phyloP scores from a whole-genome alignment of 768 basidiomycete species.

The Podaxis sp. region DNA sequence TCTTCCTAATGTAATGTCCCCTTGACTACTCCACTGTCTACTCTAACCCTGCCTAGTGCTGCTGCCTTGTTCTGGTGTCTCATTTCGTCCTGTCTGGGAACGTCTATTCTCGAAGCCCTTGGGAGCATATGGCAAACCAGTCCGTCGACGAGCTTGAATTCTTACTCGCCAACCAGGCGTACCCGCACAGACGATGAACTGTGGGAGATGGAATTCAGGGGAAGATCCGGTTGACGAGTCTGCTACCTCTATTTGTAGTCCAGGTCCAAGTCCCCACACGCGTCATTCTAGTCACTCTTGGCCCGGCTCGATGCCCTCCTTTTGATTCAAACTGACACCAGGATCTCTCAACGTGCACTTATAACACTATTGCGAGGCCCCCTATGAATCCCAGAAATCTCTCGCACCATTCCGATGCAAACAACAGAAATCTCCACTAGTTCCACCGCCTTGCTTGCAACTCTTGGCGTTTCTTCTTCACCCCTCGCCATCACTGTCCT shows the following conservation, averaged over 20 bases:
- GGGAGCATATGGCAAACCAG: constrained; percentile 21
- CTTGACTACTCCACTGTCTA: background rate
- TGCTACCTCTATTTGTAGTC: background rate
- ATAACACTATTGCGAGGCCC: constrained; percentile 9
- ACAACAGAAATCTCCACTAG: constrained; percentile 43
- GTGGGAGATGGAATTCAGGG: constrained; percentile 54
- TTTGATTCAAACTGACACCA: background rate
- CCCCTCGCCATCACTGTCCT: constrained; percentile 42
- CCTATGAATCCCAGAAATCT: background rate
- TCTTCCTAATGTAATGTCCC: constrained; percentile 40
- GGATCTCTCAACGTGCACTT: background rate
- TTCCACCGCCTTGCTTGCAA: constrained; percentile 42
- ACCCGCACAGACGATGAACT: constrained; percentile 41
- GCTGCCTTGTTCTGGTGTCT: constrained; percentile 60
- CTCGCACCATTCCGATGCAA: constrained; percentile 1
- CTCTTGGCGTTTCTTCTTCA: constrained; percentile 48
- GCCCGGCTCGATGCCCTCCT: background rate
- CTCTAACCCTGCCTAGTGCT: constrained; percentile 16
- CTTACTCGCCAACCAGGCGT: constrained; percentile 27
- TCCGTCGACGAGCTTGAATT: too few relatives aligned
- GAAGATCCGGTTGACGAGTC: constrained; percentile 3
- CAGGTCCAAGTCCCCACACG: background rate
- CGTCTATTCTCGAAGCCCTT: constrained; percentile 41
- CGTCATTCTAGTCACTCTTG: background rate
- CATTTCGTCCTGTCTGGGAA: constrained; percentile 63